Base-by-base conservation (phyloP, 331 rosid genomes). In the Malus hybrid region DNA sequence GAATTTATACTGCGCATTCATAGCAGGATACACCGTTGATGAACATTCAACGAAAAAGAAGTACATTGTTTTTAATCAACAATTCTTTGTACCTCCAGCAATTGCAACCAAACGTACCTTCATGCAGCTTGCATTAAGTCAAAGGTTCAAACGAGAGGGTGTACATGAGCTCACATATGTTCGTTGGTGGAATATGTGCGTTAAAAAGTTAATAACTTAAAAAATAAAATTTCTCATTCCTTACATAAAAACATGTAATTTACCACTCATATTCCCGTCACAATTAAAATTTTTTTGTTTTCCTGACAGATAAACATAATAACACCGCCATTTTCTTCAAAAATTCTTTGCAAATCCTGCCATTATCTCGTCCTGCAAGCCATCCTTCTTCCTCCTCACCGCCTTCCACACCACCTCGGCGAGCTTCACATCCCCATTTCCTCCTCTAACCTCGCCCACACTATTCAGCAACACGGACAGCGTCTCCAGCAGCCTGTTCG, bases 311-410 rank as follows among this genome's bases (percentile, higher is more conserved):
- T 36, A 36, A 7, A 36, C 44, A 36, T 7, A 39, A 39, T 10
- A 39, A 39, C 83, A 59, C 83, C 92, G 77, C 90, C 92, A 65
- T 79, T 89, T 20, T 71, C 89, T 72, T 80, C 84, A 65, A 84
- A 78, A 31, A 94, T 83, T 84, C 93, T 90, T 75, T 87, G 90
- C 81, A 94, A 77, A 39, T 39, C 12, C 46, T 39, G 12, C 12
- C 46, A 39, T 39, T 39, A 36, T 87, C 79, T 79, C 88, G 3
- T 46, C 74, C 67, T 75, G 82, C 80, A 83, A 19, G 71, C 85
- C 88, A 60, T 83, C 89, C 80, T 85, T 90, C 88, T 81, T 85
- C 83, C 33, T 50, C 68, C 81, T 82, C 84, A 93, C 94, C 18
- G 70, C 88, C 86, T 81, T 56, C 88, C 83, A 42, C 4, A 89